Conservation (phyloP, 352 stramenopile genomes). For the Pythium sp. region DNA sequence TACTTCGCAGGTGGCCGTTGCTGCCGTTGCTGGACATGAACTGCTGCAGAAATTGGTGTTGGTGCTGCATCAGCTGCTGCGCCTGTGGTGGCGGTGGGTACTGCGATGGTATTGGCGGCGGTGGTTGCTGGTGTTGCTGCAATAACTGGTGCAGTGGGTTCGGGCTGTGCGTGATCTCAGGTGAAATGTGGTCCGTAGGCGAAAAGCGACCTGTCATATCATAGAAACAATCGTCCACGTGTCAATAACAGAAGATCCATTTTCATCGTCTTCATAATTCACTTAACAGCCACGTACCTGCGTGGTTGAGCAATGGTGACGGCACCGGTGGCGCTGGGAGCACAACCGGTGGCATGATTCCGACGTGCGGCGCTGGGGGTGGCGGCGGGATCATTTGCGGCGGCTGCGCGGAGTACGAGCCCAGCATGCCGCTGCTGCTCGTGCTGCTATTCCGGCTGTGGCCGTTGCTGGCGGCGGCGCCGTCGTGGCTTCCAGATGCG, state of each 20-base stretch:
- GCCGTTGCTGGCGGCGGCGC: conserved; percentile 17
- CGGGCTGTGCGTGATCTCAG: conserved; percentile 63
- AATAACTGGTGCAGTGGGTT: conserved; percentile 68
- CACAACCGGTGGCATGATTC: conserved; percentile 14
- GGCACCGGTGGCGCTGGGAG: conserved; percentile 17
- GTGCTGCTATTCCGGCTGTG: conserved; percentile 51
- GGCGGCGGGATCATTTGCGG: conserved; percentile 26
- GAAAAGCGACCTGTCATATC: conserved; percentile 39
- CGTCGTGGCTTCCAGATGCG: conserved; percentile 8
- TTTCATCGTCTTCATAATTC: background rate
- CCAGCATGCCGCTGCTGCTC: conserved; percentile 26
- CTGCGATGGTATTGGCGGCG: conserved; percentile 15
- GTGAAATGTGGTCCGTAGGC: conserved; percentile 50
- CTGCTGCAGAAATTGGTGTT: conserved; percentile 54
- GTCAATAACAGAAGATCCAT: conserved; percentile 10
- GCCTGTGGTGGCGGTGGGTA: conserved; percentile 24
- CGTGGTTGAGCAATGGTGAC: conserved; percentile 8
- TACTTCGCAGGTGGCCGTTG: conserved; percentile 29
- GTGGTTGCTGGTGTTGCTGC: conserved; percentile 45
- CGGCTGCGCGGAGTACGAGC: conserved; percentile 18
- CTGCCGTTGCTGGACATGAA: conserved; percentile 41
- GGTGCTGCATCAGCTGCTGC: conserved; percentile 37
- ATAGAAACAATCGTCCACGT: background rate
- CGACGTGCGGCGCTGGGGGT: conserved; percentile 16
- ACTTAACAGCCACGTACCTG: conserved; percentile 12